A percentile compares a stretch with the other conserved stretches of the same genome.
Evolutionary conservation across 75 land plant genomes (phyloP).

Genomic region (Pseudotsuga menziesii): DNA sequence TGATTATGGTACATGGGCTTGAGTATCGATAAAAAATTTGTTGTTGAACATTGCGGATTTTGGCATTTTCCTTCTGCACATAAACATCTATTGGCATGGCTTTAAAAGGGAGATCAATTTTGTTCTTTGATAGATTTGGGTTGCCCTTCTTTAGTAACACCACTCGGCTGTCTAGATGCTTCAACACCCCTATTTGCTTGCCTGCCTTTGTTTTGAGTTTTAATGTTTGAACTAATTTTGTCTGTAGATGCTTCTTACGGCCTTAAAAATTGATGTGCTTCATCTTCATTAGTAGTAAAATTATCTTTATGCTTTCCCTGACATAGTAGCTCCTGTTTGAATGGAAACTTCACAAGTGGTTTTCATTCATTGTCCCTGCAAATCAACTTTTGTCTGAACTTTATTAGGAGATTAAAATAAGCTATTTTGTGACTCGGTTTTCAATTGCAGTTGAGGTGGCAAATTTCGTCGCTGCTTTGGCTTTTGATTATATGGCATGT

Average conservation of each 20-base stretch:
- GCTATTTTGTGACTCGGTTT: slow-evolving; percentile 22
- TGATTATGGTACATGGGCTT: too few species aligned
- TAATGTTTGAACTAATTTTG: slow-evolving; percentile 12
- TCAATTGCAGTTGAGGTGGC: slow-evolving; percentile 17
- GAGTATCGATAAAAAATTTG: too few species aligned
- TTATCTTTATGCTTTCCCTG: slow-evolving; percentile 21
- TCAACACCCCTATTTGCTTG: slow-evolving; percentile 1
- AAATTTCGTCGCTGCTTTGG: slow-evolving; percentile 26
- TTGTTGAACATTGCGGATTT: background rate
- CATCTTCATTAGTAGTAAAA: slow-evolving; percentile 17
- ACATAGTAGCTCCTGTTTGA: slow-evolving; percentile 1
- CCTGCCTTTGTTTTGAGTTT: slow-evolving; percentile 6
- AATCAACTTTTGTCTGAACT: slow-evolving; percentile 15
- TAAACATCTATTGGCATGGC: slow-evolving; percentile 78
- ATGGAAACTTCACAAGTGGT: slow-evolving; percentile 10
- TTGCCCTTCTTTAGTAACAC: slow-evolving; percentile 8
- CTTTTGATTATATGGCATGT: slow-evolving; percentile 13
- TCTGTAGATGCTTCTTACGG: slow-evolving; percentile 15
- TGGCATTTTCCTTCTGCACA: slow-evolving; percentile 59
- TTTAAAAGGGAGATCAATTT: slow-evolving; percentile 45
- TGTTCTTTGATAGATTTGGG: slow-evolving; percentile 34
- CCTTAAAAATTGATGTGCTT: slow-evolving; percentile 25
- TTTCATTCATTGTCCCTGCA: slow-evolving; percentile 27
- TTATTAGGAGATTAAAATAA: slow-evolving; percentile 14
- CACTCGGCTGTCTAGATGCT: slow-evolving; percentile 7